Conservation (phyloP, 805 yeast genomes). For the Monosporozyma unispora region DNA sequence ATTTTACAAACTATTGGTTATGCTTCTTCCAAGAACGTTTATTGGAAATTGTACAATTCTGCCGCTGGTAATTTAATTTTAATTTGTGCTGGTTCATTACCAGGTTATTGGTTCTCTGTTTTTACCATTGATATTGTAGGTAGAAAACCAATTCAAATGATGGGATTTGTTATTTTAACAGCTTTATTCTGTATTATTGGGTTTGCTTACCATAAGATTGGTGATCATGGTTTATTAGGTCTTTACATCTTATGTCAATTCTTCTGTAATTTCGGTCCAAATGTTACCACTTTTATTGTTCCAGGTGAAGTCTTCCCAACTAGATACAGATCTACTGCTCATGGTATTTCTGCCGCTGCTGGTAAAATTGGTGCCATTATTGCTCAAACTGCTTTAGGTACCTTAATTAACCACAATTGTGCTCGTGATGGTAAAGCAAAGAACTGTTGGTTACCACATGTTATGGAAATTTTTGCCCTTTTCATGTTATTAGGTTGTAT, state of each 20-base stretch:
- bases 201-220: constrained; percentile 67
- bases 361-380: constrained; percentile 92
- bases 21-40: constrained; percentile 63
- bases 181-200: constrained; percentile 70
- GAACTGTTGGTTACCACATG: constrained; percentile 82
- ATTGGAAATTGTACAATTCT: constrained; percentile 59
- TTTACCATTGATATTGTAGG: constrained; percentile 76
- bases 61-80: constrained; percentile 90
- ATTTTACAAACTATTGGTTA: constrained; percentile 79
- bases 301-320: constrained; percentile 94
- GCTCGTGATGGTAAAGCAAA: constrained; percentile 37
- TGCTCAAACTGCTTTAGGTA: constrained; percentile 83
- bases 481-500: constrained; percentile 79
- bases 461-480: constrained; percentile 87
- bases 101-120: constrained; percentile 85
- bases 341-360: constrained; percentile 86
- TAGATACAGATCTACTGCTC: constrained; percentile 91
- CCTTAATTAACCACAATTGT: constrained; percentile 73
- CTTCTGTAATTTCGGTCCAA: constrained; percentile 89
- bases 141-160: constrained; percentile 73
- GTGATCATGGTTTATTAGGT: constrained; percentile 60
- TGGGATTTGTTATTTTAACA: constrained; percentile 68
- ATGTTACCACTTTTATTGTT: constrained; percentile 80
- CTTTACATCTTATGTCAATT: constrained; percentile 75
- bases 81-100: constrained; percentile 90